Evolutionary conservation across 2,329 filamentous ascomycete species (phyloP).

Genomic region (Cadophora gregata): DNA sequence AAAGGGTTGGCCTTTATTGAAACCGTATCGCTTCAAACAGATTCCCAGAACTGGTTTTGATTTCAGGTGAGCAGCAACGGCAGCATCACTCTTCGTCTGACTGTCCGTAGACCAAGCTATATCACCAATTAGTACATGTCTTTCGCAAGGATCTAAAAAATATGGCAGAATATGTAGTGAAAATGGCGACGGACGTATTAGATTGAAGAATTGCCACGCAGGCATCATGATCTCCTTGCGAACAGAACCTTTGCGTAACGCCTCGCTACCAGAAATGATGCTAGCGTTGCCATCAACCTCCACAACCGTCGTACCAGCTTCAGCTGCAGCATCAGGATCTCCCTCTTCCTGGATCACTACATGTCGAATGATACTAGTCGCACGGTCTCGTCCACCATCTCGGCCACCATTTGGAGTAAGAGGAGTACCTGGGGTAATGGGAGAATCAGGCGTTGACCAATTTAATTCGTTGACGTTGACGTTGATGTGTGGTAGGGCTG

Average conservation of each 20-base stretch:
- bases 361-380: constrained; percentile 64
- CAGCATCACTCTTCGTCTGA: constrained; percentile 56
- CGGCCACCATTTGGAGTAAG: constrained; percentile 35
- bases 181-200: constrained; percentile 73
- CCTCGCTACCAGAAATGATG: constrained; percentile 1
- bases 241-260: constrained; percentile 45
- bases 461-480: constrained; percentile 33
- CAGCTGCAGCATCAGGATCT: constrained; percentile 12
- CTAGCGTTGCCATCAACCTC: constrained; percentile 41
- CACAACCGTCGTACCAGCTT: constrained; percentile 45
- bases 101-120: constrained; percentile 83
- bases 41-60: constrained; percentile 87
- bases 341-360: constrained; percentile 16
- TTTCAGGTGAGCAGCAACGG: constrained; percentile 75
- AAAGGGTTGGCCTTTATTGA: constrained; percentile 71
- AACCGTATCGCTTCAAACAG: constrained; percentile 88
- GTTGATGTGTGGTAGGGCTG: constrained; percentile 35
- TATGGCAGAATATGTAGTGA: constrained; percentile 35
- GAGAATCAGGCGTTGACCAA: constrained; percentile 37
- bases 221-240: constrained; percentile 91
- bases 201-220: constrained; percentile 95
- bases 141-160: constrained; percentile 17
- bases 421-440: constrained; percentile 32
- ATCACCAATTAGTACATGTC: constrained; percentile 45
- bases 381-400: constrained; percentile 31